Percentiles rank a stretch among this genome's conserved stretches.
Evolutionary conservation across 306 rosid genomes (phyloP).

Genomic region (Crataegus laevigata): DNA sequence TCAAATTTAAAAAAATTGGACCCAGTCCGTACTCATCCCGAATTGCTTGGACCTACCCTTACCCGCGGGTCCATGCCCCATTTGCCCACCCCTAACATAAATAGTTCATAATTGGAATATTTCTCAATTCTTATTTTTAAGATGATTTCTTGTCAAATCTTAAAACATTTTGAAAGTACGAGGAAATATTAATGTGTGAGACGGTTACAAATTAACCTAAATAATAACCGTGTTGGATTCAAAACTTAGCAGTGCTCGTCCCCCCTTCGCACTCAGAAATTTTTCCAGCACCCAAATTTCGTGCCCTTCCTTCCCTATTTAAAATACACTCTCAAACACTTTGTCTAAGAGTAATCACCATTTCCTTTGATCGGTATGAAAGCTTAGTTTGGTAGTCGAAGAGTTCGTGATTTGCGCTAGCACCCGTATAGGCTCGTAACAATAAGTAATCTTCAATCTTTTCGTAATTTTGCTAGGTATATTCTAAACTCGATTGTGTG

Average conservation of each 20-base stretch:
- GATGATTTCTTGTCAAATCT: background rate
- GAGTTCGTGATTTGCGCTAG: background rate
- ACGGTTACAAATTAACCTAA: background rate
- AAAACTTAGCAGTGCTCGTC: background rate
- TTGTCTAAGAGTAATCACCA: background rate
- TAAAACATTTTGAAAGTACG: no score
- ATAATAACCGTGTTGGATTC: background rate
- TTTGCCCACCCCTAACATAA: no score
- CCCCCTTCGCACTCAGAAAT: background rate
- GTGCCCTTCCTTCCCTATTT: background rate
- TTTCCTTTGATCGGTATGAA: background rate
- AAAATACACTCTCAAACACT: background rate
- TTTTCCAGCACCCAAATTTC: background rate
- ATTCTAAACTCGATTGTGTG: background rate
- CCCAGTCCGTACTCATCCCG: rapidly evolving
- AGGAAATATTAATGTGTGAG: background rate
- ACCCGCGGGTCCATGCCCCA: rapidly evolving
- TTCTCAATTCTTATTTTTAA: background rate
- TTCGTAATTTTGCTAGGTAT: background rate
- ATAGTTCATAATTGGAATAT: no score
- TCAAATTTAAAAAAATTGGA: no score
- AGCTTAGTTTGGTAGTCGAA: background rate
- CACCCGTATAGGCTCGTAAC: background rate
- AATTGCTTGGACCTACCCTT: no score
- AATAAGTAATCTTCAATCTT: background rate